Conservation (phyloP, 371 early-diverging fungal species). For the Mucor sp. region DNA sequence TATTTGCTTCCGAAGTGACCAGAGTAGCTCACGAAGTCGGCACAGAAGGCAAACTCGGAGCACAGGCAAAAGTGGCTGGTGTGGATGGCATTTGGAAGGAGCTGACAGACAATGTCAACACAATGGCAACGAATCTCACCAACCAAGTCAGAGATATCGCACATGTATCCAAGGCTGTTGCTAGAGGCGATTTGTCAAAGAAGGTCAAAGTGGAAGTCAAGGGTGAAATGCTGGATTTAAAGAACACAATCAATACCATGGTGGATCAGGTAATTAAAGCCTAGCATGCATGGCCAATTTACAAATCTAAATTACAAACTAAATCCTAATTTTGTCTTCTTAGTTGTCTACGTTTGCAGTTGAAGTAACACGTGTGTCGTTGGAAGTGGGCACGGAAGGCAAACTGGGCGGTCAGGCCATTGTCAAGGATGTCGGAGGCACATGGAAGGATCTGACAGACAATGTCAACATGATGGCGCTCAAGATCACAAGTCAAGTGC, state of each 20-base stretch:
- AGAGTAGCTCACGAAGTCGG: slow-evolving; percentile 57
- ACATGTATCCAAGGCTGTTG: slow-evolving; percentile 60
- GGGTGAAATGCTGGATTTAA: slow-evolving; percentile 68
- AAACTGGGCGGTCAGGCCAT: slow-evolving; percentile 65
- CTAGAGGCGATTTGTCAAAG: slow-evolving; percentile 56
- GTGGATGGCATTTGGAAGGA: slow-evolving; percentile 73
- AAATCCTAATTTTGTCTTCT: neutral
- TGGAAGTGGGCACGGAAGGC: slow-evolving; percentile 57
- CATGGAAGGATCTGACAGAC: slow-evolving; percentile 65
- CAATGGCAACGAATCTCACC: slow-evolving; percentile 61
- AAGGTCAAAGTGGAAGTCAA: slow-evolving; percentile 56
- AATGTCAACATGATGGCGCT: slow-evolving; percentile 61
- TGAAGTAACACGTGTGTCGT: slow-evolving; percentile 66
- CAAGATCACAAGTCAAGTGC: slow-evolving; percentile 50
- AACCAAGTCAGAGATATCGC: slow-evolving; percentile 65
- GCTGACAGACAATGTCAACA: slow-evolving; percentile 67
- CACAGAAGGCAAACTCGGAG: slow-evolving; percentile 52
- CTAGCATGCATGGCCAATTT: neutral
- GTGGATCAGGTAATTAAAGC: slow-evolving; percentile 52
- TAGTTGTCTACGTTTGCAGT: slow-evolving; percentile 62
- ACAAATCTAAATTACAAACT: neutral
- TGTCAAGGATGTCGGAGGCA: slow-evolving; percentile 62
- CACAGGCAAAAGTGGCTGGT: slow-evolving; percentile 48
- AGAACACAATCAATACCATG: slow-evolving; percentile 67
- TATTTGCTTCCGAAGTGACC: slow-evolving; percentile 57